Percentiles rank a stretch among this genome's conserved stretches.
Evolutionary conservation across 139 green algal species (phyloP).

Genomic region (Limnomonas spitsbergensis): DNA sequence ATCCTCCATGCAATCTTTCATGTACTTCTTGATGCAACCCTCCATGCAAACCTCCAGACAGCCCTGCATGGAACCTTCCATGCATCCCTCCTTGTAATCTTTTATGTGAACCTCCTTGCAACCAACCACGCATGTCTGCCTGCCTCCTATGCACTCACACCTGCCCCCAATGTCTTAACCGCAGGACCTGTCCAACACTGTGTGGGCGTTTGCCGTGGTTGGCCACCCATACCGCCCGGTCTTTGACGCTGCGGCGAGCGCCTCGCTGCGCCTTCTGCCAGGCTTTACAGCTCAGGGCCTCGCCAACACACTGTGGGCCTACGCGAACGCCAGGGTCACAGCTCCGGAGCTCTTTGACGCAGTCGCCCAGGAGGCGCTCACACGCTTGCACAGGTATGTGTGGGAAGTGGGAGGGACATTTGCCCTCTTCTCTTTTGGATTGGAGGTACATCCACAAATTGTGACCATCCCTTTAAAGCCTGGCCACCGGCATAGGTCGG

Average conservation of each 20-base stretch:
- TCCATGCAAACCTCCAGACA: too few species aligned
- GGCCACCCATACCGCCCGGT: slow-evolving; percentile 23
- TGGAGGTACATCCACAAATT: too few species aligned
- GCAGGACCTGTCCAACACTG: slow-evolving; percentile 47
- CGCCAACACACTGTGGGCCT: slow-evolving; percentile 8
- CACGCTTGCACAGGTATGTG: not conserved
- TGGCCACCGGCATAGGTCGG: too few species aligned
- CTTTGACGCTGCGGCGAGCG: slow-evolving; percentile 4
- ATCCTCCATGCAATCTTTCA: too few species aligned
- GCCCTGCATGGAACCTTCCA: not conserved
- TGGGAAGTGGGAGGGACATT: too few species aligned
- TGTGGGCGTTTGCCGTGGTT: slow-evolving; percentile 42
- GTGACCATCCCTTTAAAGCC: too few species aligned
- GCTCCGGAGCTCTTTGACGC: not conserved
- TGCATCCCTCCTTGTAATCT: too few species aligned
- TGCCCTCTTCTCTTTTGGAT: too few species aligned
- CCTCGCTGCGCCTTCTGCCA: not conserved
- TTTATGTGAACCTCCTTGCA: too few species aligned
- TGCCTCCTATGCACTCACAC: not conserved
- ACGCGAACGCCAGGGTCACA: not conserved
- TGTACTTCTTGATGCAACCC: too few species aligned
- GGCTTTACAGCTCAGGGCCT: slow-evolving; percentile 22
- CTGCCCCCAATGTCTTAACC: slow-evolving; percentile 39
- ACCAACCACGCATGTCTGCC: not conserved
- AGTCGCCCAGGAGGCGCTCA: not conserved